Conservation (phyloP, 257 asterid species). For the Dorcoceras hygrometricum region DNA sequence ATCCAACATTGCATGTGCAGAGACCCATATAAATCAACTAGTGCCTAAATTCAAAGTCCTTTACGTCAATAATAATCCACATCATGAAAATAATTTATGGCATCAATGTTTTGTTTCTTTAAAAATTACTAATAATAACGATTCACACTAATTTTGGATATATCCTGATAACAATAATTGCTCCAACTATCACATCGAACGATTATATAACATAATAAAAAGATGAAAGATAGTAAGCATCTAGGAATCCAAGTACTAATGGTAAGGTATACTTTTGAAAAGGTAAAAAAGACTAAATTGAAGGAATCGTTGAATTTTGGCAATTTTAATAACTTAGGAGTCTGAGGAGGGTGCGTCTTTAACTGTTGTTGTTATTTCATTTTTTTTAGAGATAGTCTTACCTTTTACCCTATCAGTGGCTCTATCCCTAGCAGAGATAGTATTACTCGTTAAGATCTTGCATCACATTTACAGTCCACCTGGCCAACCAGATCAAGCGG, state of each 20-base stretch:
- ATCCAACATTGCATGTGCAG: conserved; percentile 52
- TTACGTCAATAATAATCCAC: not conserved
- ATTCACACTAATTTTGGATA: too few species aligned
- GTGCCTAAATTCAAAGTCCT: conserved; percentile 16
- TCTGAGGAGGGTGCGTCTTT: too few species aligned
- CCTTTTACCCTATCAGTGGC: too few species aligned
- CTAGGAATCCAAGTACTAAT: not conserved
- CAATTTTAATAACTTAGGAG: too few species aligned
- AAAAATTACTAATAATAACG: not conserved
- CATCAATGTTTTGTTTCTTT: not conserved
- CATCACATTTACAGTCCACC: too few species aligned
- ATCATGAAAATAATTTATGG: not conserved
- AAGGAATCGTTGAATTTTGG: too few species aligned
- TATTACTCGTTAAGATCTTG: too few species aligned
- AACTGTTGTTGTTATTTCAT: too few species aligned
- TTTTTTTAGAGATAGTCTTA: too few species aligned
- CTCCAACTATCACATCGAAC: not conserved
- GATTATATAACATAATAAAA: too few species aligned
- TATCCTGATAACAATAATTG: not conserved
- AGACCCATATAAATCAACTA: conserved; percentile 26
- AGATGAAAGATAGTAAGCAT: not conserved
- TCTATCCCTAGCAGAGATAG: too few species aligned
- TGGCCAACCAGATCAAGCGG: too few species aligned
- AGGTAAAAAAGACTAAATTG: not conserved
- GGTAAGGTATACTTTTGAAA: not conserved